A percentile compares a stretch with the other conserved stretches of the same genome.
Evolutionary conservation across 169 alveolate species (phyloP).

Genomic region (Theileria annulata): DNA sequence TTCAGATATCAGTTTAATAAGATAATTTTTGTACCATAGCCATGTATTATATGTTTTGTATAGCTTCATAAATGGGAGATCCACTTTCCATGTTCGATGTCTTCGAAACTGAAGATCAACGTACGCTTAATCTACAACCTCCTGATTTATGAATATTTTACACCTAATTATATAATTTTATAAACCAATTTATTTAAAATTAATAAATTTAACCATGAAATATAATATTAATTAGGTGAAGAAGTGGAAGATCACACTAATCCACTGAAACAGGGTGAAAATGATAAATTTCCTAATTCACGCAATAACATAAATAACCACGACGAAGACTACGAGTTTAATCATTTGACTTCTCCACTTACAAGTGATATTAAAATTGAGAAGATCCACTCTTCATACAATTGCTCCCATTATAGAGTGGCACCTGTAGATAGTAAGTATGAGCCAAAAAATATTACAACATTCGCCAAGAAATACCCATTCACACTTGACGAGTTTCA

Average conservation of each 20-base stretch:
- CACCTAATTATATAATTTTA: too few species aligned
- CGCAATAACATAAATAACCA: not conserved
- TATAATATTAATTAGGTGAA: not conserved
- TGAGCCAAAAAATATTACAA: conserved; percentile 29
- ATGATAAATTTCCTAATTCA: conserved; percentile 8
- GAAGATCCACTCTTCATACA: conserved; percentile 40
- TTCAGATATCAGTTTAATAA: not conserved
- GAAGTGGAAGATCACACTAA: conserved; percentile 27
- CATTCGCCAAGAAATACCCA: conserved; percentile 88
- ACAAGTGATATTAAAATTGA: conserved; percentile 50
- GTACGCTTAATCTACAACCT: too few species aligned
- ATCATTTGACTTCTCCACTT: conserved; percentile 9
- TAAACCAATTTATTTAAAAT: not conserved
- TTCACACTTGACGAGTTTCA: conserved; percentile 95
- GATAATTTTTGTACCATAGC: not conserved
- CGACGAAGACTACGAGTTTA: conserved; percentile 3
- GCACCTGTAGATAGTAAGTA: conserved; percentile 50
- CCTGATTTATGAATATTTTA: too few species aligned
- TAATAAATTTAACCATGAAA: not conserved
- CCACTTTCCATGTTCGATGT: conserved; percentile 66
- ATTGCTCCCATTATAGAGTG: conserved; percentile 62
- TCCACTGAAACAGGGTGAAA: conserved; percentile 30
- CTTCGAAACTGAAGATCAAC: conserved; percentile 45
- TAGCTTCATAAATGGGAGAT: conserved; percentile 34
- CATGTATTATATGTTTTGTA: not conserved